Conservation (phyloP, 2,329 filamentous ascomycete species). For the Cyphellophora attinorum region DNA sequence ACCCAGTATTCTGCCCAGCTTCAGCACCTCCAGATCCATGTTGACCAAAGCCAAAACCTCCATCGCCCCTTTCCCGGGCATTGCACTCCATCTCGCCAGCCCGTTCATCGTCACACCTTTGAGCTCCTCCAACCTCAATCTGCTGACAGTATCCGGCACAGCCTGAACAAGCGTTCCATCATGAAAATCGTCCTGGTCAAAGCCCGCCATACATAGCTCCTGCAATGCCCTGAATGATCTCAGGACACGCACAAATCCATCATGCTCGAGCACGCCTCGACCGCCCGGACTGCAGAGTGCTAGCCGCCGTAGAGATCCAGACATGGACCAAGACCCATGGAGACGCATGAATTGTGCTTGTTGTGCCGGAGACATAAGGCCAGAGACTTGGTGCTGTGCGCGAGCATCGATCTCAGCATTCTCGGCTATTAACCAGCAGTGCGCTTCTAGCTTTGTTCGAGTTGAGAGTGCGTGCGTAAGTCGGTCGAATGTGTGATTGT, state of each 20-base stretch:
- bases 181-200: conserved; percentile 45
- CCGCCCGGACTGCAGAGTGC: conserved; percentile 39
- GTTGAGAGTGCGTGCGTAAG: conserved; percentile 47
- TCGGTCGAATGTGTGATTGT: conserved; percentile 44
- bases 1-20: conserved; percentile 43
- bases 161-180: conserved; percentile 39
- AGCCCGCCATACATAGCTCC: conserved; percentile 45
- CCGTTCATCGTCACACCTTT: conserved; percentile 47
- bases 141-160: conserved; percentile 41
- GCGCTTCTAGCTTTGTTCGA: conserved; percentile 42
- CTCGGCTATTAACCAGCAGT: conserved; percentile 46
- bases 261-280: conserved; percentile 40
- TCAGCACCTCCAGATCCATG: too few species aligned
- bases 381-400: conserved; percentile 25
- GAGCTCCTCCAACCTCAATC: conserved; percentile 46
- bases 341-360: conserved; percentile 43
- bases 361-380: conserved; percentile 40
- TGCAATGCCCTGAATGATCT: conserved; percentile 42
- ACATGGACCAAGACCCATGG: conserved; percentile 40
- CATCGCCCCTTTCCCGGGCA: conserved; percentile 34
- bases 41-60: too few species aligned
- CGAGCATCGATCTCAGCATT: conserved; percentile 29
- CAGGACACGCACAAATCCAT: conserved; percentile 44
- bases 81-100: conserved; percentile 41
- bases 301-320: conserved; percentile 47